Percentiles rank a stretch among this genome's conserved stretches.
These are phyloP conservation scores for Ensete glaucum DNA, from an alignment of 176 grass and related monocot genomes.

Conservation along the genomic window DNA sequence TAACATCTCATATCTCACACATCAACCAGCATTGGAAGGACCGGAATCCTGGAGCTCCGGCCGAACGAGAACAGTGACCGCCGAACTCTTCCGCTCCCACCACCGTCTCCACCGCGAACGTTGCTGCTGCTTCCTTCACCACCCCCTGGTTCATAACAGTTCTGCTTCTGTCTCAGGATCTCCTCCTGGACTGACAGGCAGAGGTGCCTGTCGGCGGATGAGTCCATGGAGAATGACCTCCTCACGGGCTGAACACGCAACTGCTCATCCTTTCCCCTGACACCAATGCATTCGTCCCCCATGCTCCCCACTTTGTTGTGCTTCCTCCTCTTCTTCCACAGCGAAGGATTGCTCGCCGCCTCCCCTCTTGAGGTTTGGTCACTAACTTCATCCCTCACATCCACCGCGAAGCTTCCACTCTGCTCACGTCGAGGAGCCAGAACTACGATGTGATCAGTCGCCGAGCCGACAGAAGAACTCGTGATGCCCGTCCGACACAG, in stretches of 20 bases:
- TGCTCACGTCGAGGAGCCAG: not conserved
- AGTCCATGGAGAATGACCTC: slow-evolving; percentile 95
- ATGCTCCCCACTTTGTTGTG: slow-evolving; percentile 5
- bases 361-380: not conserved
- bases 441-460: slow-evolving; percentile 3
- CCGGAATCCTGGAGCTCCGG: slow-evolving; percentile 65
- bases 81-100: slow-evolving; percentile 55
- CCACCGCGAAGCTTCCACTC: not conserved
- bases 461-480: not conserved
- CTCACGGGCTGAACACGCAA: slow-evolving; percentile 27
- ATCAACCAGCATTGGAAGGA: slow-evolving; percentile 68
- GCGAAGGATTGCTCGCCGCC: not conserved
- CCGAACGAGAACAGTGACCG: slow-evolving; percentile 81
- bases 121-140: slow-evolving; percentile 6
- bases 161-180: slow-evolving; percentile 4
- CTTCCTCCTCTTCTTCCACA: slow-evolving; percentile 1
- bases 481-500: slow-evolving; percentile 58
- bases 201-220: slow-evolving; percentile 32
- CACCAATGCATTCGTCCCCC: slow-evolving; percentile 8
- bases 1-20: slow-evolving; percentile 27
- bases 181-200: slow-evolving; percentile 5
- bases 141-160: not conserved
- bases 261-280: slow-evolving; percentile 15
- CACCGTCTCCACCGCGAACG: slow-evolving; percentile 19
- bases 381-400: not conserved